Evolutionary conservation across 192 early-diverging fungal species (phyloP).

Genomic region (Backusella macrospora): DNA sequence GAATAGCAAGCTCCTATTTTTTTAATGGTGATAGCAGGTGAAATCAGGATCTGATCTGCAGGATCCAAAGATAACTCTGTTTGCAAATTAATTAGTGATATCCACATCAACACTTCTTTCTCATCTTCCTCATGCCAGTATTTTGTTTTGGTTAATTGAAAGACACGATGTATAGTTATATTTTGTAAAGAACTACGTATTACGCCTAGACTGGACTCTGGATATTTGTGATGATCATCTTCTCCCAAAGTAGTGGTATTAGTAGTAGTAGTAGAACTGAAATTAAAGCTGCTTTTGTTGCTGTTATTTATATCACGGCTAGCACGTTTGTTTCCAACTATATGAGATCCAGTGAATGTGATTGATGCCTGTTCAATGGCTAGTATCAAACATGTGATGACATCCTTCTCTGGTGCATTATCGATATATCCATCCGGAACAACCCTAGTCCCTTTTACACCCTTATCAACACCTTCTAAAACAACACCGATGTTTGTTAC

Average conservation of each 20-base stretch:
- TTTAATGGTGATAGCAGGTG: conserved; percentile 5
- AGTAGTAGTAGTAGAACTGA: background rate
- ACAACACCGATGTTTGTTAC: conserved; percentile 11
- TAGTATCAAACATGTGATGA: background rate
- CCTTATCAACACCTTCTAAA: conserved; percentile 23
- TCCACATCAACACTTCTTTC: conserved; percentile 3
- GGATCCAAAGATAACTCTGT: background rate
- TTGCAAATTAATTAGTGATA: background rate
- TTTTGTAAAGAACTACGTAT: background rate
- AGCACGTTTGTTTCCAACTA: background rate
- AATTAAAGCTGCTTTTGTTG: background rate
- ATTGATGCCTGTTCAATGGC: conserved; percentile 24
- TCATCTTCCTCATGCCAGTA: conserved; percentile 5
- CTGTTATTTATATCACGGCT: background rate
- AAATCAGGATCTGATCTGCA: background rate
- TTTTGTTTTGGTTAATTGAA: background rate
- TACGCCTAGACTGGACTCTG: background rate
- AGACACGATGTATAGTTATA: background rate
- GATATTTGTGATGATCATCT: background rate
- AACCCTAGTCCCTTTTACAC: background rate
- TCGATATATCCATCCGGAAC: conserved; percentile 33
- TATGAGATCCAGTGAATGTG: conserved; percentile 22
- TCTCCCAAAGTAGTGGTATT: background rate
- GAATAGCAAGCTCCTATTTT: conserved; percentile 26
- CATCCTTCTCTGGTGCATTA: conserved; percentile 36